phyloP scores from a whole-genome alignment of 352 stramenopile species.

The Phytophthora aleatoria region DNA sequence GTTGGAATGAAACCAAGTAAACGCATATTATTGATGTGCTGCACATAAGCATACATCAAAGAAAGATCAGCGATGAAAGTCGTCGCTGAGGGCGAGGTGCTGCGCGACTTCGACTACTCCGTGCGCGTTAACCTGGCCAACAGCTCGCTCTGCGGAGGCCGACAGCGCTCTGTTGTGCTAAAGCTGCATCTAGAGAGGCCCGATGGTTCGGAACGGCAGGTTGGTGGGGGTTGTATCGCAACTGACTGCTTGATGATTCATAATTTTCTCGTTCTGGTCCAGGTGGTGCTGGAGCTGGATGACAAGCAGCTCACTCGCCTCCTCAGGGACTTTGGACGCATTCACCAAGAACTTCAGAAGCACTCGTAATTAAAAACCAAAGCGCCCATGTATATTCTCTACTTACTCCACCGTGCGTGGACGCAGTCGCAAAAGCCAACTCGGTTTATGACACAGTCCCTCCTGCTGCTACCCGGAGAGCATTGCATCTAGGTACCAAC shows the following conservation, averaged over 20 bases:
- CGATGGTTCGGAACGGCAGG: constrained; percentile 41
- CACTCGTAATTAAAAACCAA: constrained; percentile 28
- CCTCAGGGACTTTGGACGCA: constrained; percentile 44
- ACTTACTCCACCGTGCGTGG: constrained; percentile 19
- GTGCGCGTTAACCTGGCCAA: constrained; percentile 67
- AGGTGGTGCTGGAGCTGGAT: constrained; percentile 60
- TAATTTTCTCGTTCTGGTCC: not conserved
- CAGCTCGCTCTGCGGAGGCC: constrained; percentile 57
- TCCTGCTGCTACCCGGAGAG: not conserved
- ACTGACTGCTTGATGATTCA: not conserved
- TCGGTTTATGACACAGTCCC: not conserved
- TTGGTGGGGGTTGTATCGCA: constrained; percentile 9
- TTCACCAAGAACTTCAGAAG: constrained; percentile 38
- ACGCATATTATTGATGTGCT: constrained; percentile 15
- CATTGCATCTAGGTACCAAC: constrained; percentile 5
- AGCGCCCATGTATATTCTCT: constrained; percentile 40
- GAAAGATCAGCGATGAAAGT: constrained; percentile 13
- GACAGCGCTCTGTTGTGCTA: constrained; percentile 46
- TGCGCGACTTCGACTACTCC: constrained; percentile 79
- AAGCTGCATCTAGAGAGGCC: constrained; percentile 53
- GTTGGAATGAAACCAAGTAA: constrained; percentile 2
- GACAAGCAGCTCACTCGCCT: constrained; percentile 40
- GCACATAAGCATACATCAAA: constrained; percentile 6
- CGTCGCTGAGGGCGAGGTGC: constrained; percentile 17
- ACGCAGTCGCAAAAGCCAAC: not conserved